These are phyloP conservation scores for Pterulicium gracile DNA, from an alignment of 1,284 basidiomycete genomes.

Conservation along the genomic window DNA sequence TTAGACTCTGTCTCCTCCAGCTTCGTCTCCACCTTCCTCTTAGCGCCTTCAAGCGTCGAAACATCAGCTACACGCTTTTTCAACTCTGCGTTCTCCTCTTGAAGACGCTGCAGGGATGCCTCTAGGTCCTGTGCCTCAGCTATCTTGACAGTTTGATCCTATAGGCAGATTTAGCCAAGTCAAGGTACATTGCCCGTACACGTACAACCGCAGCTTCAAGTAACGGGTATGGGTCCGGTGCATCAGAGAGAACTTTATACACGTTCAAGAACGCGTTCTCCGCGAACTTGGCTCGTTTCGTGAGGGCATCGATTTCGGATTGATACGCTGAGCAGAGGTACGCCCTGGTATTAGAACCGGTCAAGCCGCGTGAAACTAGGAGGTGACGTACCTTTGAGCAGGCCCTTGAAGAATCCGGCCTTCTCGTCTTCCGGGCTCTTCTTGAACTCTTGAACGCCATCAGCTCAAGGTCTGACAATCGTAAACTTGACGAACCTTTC, in stretches of 20 bases:
- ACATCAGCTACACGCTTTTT: slow-evolving; percentile 61
- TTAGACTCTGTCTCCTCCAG: slow-evolving; percentile 77
- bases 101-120: slow-evolving; percentile 55
- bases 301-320: slow-evolving; percentile 90
- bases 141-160: slow-evolving; percentile 86
- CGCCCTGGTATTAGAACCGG: not conserved
- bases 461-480: slow-evolving; percentile 2
- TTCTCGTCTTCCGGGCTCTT: slow-evolving; percentile 86
- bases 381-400: slow-evolving; percentile 62
- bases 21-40: slow-evolving; percentile 65
- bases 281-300: slow-evolving; percentile 81
- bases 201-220: slow-evolving; percentile 86
- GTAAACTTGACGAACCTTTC: slow-evolving; percentile 46
- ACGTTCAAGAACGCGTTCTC: slow-evolving; percentile 92
- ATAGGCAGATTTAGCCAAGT: slow-evolving; percentile 3
- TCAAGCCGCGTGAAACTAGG: slow-evolving; percentile 2
- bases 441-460: slow-evolving; percentile 67
- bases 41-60: slow-evolving; percentile 56
- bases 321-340: slow-evolving; percentile 68
- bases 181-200: slow-evolving; percentile 7
- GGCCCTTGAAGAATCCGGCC: slow-evolving; percentile 71
- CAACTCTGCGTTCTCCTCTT: slow-evolving; percentile 73
- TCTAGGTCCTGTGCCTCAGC: slow-evolving; percentile 73
- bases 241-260: slow-evolving; percentile 89
- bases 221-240: slow-evolving; percentile 92